A percentile compares a stretch with the other conserved stretches of the same genome.
Conservation (phyloP, 2,329 filamentous ascomycete species). For the Aspergillus costaricaensis region DNA sequence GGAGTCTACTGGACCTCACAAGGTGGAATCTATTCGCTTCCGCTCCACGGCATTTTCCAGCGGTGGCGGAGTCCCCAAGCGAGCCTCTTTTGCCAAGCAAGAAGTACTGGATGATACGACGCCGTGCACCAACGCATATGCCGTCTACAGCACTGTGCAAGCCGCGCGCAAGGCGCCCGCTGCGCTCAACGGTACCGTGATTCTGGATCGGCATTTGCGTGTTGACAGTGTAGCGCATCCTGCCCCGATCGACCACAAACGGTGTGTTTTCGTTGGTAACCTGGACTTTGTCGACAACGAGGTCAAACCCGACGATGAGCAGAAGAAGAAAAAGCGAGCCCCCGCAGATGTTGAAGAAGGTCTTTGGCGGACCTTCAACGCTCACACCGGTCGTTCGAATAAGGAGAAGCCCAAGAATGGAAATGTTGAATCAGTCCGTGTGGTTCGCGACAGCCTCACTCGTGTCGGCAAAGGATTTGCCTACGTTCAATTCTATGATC, state of each 20-base stretch:
- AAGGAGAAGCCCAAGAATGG: constrained; percentile 58
- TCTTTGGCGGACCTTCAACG: constrained; percentile 48
- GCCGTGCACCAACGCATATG: constrained; percentile 91
- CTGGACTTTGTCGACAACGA: constrained; percentile 95
- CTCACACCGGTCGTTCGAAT: constrained; percentile 33
- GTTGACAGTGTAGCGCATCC: constrained; percentile 92
- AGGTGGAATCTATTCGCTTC: constrained; percentile 89
- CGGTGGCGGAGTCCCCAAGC: constrained; percentile 73
- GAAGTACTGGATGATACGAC: constrained; percentile 89
- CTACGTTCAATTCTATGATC: constrained; percentile 94
- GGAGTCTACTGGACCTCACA: constrained; percentile 59
- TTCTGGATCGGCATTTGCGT: constrained; percentile 84
- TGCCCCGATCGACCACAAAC: constrained; percentile 74
- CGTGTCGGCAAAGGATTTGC: constrained; percentile 95
- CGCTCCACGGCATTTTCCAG: constrained; percentile 85
- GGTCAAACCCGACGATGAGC: constrained; percentile 62
- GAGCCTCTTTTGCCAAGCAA: constrained; percentile 90
- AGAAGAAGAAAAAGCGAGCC: constrained; percentile 69
- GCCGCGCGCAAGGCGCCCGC: constrained; percentile 76
- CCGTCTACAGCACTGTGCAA: constrained; percentile 74
- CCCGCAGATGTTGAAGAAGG: constrained; percentile 91
- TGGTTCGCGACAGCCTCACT: constrained; percentile 85
- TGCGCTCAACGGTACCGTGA: constrained; percentile 77
- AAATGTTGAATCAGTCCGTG: constrained; percentile 87
- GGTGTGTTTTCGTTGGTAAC: constrained; percentile 96